These are phyloP conservation scores for Gymnopilus dilepis DNA, from an alignment of 768 basidiomycete genomes.

Conservation along the genomic window DNA sequence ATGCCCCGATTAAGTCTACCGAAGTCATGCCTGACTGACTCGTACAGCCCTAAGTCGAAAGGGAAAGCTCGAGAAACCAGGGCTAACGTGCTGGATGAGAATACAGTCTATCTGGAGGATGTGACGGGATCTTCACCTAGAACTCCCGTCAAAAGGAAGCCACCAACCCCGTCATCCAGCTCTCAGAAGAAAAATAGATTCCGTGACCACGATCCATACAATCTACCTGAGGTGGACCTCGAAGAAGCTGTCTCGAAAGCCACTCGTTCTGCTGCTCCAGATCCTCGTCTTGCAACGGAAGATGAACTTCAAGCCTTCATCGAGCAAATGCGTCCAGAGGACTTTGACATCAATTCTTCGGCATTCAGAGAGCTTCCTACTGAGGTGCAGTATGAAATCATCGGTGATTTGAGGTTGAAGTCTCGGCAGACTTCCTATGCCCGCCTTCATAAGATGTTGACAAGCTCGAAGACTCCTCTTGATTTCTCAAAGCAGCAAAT, in stretches of 20 bases:
- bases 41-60: conserved; percentile 13
- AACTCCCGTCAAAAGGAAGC: conserved; percentile 52
- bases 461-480: conserved; percentile 75
- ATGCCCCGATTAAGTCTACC: conserved; percentile 27
- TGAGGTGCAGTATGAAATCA: conserved; percentile 97
- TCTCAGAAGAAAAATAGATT: conserved; percentile 67
- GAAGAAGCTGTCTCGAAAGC: conserved; percentile 66
- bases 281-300: conserved; percentile 94
- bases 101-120: conserved; percentile 90
- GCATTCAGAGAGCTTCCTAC: conserved; percentile 93
- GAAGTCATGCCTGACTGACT: neutral
- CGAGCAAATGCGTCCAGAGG: conserved; percentile 94
- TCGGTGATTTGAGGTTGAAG: conserved; percentile 93
- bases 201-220: conserved; percentile 89
- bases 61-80: conserved; percentile 10
- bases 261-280: conserved; percentile 66
- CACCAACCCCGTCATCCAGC: conserved; percentile 46
- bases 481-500: conserved; percentile 99
- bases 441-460: conserved; percentile 90
- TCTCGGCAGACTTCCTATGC: conserved; percentile 94
- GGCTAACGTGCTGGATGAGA: conserved; percentile 63
- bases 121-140: conserved; percentile 58
- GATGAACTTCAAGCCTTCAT: conserved; percentile 93
- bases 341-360: conserved; percentile 90
- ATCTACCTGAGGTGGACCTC: conserved; percentile 83